Conservation (phyloP, 371 early-diverging fungal species). For the Fennellomyces sp. region DNA sequence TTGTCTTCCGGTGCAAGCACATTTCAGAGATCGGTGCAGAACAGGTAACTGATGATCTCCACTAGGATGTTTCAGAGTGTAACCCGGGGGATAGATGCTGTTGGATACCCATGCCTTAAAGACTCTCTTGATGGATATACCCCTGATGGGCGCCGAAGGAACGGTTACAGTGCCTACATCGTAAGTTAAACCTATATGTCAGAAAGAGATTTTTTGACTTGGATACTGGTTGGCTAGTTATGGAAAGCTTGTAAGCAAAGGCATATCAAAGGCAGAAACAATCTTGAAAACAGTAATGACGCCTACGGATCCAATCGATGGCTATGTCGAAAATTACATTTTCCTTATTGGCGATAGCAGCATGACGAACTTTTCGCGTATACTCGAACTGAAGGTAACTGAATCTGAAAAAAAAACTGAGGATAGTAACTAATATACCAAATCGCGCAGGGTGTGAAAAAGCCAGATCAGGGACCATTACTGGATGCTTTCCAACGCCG, state of each 20-base stretch:
- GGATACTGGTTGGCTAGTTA: constrained; percentile 49
- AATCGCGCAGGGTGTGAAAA: constrained; percentile 55
- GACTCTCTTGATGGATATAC: constrained; percentile 73
- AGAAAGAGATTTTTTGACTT: not conserved
- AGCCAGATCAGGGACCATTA: constrained; percentile 56
- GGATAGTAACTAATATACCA: not conserved
- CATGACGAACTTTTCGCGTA: constrained; percentile 66
- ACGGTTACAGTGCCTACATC: constrained; percentile 55
- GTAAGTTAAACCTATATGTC: constrained; percentile 39
- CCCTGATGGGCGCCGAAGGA: constrained; percentile 59
- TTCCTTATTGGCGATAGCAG: constrained; percentile 78
- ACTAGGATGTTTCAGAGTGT: too few species aligned
- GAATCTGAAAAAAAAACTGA: not conserved
- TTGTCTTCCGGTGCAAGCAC: constrained; percentile 75
- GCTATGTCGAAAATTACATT: constrained; percentile 86
- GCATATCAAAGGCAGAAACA: constrained; percentile 80
- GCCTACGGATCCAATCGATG: constrained; percentile 82
- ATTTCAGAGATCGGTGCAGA: constrained; percentile 90
- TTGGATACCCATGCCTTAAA: constrained; percentile 92
- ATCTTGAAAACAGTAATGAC: constrained; percentile 90
- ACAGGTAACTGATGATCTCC: too few species aligned
- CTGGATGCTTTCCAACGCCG: constrained; percentile 59
- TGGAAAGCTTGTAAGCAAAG: constrained; percentile 78
- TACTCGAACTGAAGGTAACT: constrained; percentile 86
- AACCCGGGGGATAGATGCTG: constrained; percentile 72